These are phyloP conservation scores for Alloteropsis semialata DNA, from an alignment of 176 grass and related monocot species.

Conservation along the genomic window DNA sequence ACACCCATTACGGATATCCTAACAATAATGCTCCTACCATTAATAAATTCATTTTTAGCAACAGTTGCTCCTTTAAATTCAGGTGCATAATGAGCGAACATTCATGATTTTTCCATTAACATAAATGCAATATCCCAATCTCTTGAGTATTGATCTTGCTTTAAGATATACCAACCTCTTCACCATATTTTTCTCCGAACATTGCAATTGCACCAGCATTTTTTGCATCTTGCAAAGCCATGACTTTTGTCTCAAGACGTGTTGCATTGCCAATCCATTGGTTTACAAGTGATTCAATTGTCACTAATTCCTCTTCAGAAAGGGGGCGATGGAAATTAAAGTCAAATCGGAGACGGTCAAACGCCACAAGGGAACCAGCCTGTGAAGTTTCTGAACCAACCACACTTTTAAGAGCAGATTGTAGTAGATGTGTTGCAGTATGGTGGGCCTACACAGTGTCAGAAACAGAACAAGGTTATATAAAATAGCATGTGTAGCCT, in stretches of 20 bases:
- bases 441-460: constrained; percentile 69
- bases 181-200: constrained; percentile 97
- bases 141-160: background rate
- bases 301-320: constrained; percentile 62
- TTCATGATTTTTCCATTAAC: background rate
- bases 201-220: constrained; percentile 90
- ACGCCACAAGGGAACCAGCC: constrained; percentile 91
- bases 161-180: constrained; percentile 54
- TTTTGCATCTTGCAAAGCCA: constrained; percentile 90
- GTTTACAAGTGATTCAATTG: constrained; percentile 86
- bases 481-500: background rate
- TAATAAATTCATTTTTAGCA: background rate
- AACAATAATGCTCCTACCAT: background rate
- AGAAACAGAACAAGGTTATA: constrained; percentile 26
- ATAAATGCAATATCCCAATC: background rate
- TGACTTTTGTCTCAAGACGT: constrained; percentile 80
- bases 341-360: constrained; percentile 94
- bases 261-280: constrained; percentile 68
- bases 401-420: constrained; percentile 78
- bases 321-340: constrained; percentile 90
- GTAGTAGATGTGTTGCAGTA: constrained; percentile 95
- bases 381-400: constrained; percentile 91
- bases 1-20: background rate
- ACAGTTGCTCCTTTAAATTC: constrained; percentile 12
- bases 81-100: background rate